These are phyloP conservation scores for Phaseolus lunatus DNA, from an alignment of 306 rosid species.

Conservation along the genomic window DNA sequence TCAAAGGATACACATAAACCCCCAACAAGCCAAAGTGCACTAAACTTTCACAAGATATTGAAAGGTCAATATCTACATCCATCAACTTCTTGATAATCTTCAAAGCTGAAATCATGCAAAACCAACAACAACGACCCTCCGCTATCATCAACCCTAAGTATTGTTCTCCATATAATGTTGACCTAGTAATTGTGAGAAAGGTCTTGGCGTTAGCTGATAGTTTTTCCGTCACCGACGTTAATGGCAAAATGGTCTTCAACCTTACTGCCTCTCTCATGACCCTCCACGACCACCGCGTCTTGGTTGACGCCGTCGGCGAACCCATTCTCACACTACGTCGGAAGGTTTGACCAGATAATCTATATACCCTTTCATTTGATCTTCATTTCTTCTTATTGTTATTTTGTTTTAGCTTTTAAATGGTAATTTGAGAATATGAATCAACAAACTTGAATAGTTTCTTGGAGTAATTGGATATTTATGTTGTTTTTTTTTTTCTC, in stretches of 20 bases:
- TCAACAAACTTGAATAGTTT: neutral
- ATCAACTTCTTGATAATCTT: neutral
- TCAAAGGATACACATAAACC: neutral
- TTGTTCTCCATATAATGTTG: conserved; percentile 51
- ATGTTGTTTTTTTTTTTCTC: neutral
- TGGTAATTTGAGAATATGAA: neutral
- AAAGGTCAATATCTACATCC: conserved; percentile 2
- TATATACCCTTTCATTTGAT: no score
- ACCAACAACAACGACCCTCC: neutral
- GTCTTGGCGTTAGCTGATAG: conserved; percentile 46
- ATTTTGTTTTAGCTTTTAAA: neutral
- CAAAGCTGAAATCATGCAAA: conserved; percentile 29
- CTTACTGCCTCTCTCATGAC: conserved; percentile 50
- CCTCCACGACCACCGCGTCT: conserved; percentile 54
- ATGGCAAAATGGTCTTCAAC: conserved; percentile 59
- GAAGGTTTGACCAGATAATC: conserved; percentile 46
- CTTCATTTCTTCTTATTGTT: neutral
- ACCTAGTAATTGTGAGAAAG: conserved; percentile 54
- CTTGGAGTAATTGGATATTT: neutral
- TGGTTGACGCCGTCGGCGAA: conserved; percentile 56
- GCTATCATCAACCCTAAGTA: conserved; percentile 58
- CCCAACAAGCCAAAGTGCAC: neutral
- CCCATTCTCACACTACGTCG: conserved; percentile 53
- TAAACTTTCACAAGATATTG: neutral
- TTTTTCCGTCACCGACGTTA: conserved; percentile 56